Base-by-base conservation (phyloP, 148 eudicot species). In the Arctostaphylos glauca region DNA sequence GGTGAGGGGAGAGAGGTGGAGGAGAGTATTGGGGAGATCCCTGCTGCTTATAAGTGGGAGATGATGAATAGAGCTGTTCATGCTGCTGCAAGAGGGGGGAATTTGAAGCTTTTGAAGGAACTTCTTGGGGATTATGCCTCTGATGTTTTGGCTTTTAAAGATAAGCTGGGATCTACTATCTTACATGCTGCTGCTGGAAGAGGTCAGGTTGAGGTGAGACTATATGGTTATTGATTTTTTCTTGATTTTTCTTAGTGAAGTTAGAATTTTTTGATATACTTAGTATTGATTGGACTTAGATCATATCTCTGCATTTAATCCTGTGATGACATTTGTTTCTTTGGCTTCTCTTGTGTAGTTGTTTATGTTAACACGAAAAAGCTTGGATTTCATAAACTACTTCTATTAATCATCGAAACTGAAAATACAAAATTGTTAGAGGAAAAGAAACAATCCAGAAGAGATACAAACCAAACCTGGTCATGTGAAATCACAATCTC, bases 1-100 rank as follows among this genome's bases (percentile, higher is more conserved):
- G 84, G 86, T 5, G 77, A 54, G 73, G 90, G 90, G 12, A 78
- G 81, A 47, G 94, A 79, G 67, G 9, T 55, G 44, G 90, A 84
- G 84, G 92, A 87, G 85, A 58, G 64, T n/a, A 43, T 83, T 80
- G 93, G 84, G 82, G 94, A 86, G 60, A 86, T 89, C 23, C 94
- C 97, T 2, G 19, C 71, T 71, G 94, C 85, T 68, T 96, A 90
- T 88, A 94, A 90, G 88, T 43, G 84, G 84, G 99, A 94, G 88
- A 91, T 96, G 89, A 87, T 80, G 92, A 94, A 91, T 62, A 91
- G 99, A 74, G 99, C 94, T 82, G 81, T 92, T 87, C 94, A 94
- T 85, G 97, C 98, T 62, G 95, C 93, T 82, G 93, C 99, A 54
- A 93, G 99, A 90, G 99, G 98, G 54, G 99, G 99, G 9, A 91